Evolutionary conservation across 495 filamentous ascomycete genomes (phyloP), one percentile per base, ranked within the genome.

Genomic region (Patellaria atrata): DNA sequence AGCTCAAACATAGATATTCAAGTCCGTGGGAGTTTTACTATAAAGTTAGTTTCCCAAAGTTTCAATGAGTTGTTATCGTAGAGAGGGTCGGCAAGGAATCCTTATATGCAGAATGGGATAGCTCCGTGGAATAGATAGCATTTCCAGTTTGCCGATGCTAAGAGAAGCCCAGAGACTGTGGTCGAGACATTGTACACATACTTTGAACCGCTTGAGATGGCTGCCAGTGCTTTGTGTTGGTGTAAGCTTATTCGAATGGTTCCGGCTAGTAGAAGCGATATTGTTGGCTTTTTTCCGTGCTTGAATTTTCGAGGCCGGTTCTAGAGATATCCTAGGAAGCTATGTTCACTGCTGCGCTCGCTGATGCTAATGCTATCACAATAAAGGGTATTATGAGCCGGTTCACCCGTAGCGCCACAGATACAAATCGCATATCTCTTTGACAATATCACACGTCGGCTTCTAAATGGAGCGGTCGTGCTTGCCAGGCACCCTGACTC

Each of bases 291-390:
- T 26, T 26, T n/a, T n/a, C 8, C 23, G 8, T 26, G 23, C 23
- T 18, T 14, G 9, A 12, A 14, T 18, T 7, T 35, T 29, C 14
- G n/a, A 17, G 28, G 10, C 10, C 10, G 22, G 17, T 37, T 20
- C 23, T 14, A 11, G 16, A 33, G 31, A 26, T 45, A 34, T 43
- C 32, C 41, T 52, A 31, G 61, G 53, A 52, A 61, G 52, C 52
- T 44, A 45, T 42, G n/a, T 56, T 60, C 63, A 67, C 71, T 71
- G 64, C 63, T 67, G 57, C 64, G 67, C 72, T 75, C 71, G 70
- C 68, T 71, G 64, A 65, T 63, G 18, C 38, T 24, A 23, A 39
- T 27, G 27, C 31, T 16, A 11, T 22, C 32, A 34, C 18, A 11
- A n/a, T 14, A n/a, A 22, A 23, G 32, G 32, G n/a, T 7, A 12